Evolutionary conservation across 1,284 basidiomycete species (phyloP), one percentile per base, ranked within the genome.

Genomic region (Ganoderma sinense): DNA sequence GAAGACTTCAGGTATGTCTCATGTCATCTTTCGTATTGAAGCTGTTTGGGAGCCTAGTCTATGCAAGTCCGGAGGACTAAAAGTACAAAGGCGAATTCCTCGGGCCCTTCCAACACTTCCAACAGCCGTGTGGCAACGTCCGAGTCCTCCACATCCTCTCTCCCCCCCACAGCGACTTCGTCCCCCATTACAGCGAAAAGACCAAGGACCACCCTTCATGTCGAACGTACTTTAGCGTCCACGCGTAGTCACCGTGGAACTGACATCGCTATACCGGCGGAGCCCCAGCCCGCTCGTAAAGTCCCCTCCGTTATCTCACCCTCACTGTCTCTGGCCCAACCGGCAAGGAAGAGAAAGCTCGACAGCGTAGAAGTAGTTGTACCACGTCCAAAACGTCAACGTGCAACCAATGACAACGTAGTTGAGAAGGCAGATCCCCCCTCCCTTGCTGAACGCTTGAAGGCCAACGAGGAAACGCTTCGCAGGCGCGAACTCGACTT

Each of bases 401-500:
- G 40, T 14, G 14, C 23, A 11, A 39, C 23, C 43, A 18, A 14
- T 26, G 13, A 18, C 33, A 43, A n/a, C 43, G 62, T 31, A 13
- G 29, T n/a, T 33, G 23, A 67, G 26, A 62, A 71, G 11, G 59
- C 64, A 4, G 59, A 67, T 18, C 18, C 41, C 29, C 58, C 45
- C 5, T 29, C 60, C 29, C 56, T 62, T 11, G 62, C 55, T 7
- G 36, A 69, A 36, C 60, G 64, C 4, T 62, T 70, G 5, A 62
- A 59, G 60, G 65, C 41, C 4, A 26, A 53, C 5, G 66, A 67
- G 45, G 64, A 70, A 43, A 51, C 31, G 7, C 31, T 65, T 4
- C 63, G 36, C 36, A 29, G 20, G n/a, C 59, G 59, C 26, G 59
- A 61, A 61, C 59, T 23, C 40, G 39, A 39, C 36, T 26, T 66